Base-by-base conservation (phyloP, 495 filamentous ascomycete species). In the Alectoria sarmentosa region DNA sequence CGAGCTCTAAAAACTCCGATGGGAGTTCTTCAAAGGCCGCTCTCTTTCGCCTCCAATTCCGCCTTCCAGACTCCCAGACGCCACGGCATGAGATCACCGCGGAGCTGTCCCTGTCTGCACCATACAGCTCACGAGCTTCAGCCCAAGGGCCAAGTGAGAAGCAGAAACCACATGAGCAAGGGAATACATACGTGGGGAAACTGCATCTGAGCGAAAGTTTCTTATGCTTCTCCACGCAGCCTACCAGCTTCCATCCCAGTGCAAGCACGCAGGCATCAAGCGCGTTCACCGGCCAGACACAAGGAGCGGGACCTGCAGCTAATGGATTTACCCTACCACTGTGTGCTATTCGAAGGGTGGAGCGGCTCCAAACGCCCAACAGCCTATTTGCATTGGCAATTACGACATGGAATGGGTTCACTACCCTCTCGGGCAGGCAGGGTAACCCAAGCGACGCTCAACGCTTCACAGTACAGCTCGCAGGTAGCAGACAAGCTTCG, bases 271-370 rank as follows among this genome's bases (percentile, higher is more conserved):
- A 83, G 67, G 84, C 87, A 5, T 92, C 91, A 1, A 90, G 84
- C 34, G 79, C 83, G 36, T 96, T 91, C 76, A 92, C 89, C 19
- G 92, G 92, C 13, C 90, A 93, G 66, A 96, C 91, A 19, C 88
- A 94, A 70, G 91, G 91, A 21, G 89, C 89, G 23, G 92, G 92
- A 0, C 92, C 95, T n/a, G 89, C 90, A 49, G 93, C 93, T 15
- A 95, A 96, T 80, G 94, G 94, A 44, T 98, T 98, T 71, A 96
- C 89, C 15, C 83, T 98, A n/a, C 95, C 94, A 5, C 82, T 98
- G 15, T 96, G 90, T 73, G 88, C 90, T 39, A 90, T 98, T 66
- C 83, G 94, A 56, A 81, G 92, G 7, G 94, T 98, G 15, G 94
- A 98, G 77, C 84, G 94, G 61, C 79, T 98, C 17, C 90, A 96